phyloP scores from a whole-genome alignment of 176 grass and related monocot species.

The Cocos nucifera region DNA sequence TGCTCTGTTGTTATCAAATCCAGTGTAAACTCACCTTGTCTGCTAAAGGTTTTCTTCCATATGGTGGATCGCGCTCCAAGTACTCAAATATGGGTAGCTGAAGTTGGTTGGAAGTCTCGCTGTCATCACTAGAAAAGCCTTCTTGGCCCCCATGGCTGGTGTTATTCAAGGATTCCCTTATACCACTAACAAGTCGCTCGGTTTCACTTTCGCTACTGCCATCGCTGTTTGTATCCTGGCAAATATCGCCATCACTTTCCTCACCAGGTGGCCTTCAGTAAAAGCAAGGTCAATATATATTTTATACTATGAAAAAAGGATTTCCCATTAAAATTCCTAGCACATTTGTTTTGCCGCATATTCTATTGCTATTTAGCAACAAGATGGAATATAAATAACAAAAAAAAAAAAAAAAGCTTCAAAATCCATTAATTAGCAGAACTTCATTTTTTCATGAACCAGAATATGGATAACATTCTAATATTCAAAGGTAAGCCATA shows the following conservation, averaged over 20 bases:
- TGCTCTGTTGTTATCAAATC: background rate
- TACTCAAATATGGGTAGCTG: conserved; percentile 47
- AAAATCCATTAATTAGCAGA: too few species aligned
- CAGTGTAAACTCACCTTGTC: conserved; percentile 43
- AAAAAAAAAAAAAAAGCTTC: too few species aligned
- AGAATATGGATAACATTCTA: too few species aligned
- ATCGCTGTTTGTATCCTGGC: conserved; percentile 37
- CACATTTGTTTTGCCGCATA: too few species aligned
- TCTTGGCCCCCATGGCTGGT: conserved; percentile 29
- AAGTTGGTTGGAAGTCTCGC: conserved; percentile 12
- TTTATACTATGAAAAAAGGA: too few species aligned
- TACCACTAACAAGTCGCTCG: conserved; percentile 13
- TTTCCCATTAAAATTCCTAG: background rate
- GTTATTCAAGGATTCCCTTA: conserved; percentile 15
- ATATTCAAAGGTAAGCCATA: too few species aligned
- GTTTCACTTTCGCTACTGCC: conserved; percentile 43
- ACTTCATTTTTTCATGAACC: too few species aligned
- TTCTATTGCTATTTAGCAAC: too few species aligned
- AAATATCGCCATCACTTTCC: conserved; percentile 35
- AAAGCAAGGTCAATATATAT: conserved; percentile 4
- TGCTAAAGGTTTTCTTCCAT: conserved; percentile 72
- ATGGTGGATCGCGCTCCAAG: conserved; percentile 59
- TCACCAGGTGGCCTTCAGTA: conserved; percentile 23
- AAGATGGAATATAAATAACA: too few species aligned
- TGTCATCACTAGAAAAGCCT: conserved; percentile 42